Base-by-base conservation (phyloP, 2,329 filamentous ascomycete species). In the Triangularia verruculosa region DNA sequence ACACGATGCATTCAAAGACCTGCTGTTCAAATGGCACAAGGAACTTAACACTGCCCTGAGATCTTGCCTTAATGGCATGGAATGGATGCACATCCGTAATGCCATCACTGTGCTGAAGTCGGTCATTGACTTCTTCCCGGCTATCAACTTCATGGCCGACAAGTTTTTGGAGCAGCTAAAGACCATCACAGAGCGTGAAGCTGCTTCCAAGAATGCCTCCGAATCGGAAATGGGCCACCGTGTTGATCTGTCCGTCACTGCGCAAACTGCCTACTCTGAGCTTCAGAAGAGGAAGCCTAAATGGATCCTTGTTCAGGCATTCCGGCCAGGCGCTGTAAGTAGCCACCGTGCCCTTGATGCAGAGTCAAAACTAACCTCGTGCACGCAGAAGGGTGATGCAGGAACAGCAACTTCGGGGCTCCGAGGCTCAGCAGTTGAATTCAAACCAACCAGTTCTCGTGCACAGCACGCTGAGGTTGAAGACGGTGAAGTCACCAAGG, bases 71-170 rank as follows among this genome's bases (percentile, higher is more conserved):
- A 86, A 87, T 17, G 89, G 89, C 27, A 88, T 86, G 30, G 94
- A 98, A 76, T 99, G 95, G 85, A 97, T 97, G 90, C 93, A 97
- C 75, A 96, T 98, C 73, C 89, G 94, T 61, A 99, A 99, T 74
- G 92, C 93, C 53, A 96, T 98, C 69, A 95, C 90, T 63, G 83
- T 98, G 3, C 82, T 99, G 64, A 96, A 95, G 74, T 84, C 86
- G 11, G 83, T 97, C 56, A 85, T 92, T 24, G 87, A 92, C 58
- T 84, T 88, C 71, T 99, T 97, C 82, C 96, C 95, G 3, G 89
- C 89, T 15, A 86, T 98, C 63, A 92, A 96, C 72, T 95, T 92
- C 75, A 94, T 96, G 83, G 95, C 92, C 32, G 82, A 80, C 43
- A 83, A 85, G 68, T 87, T 89, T 66, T 82, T 84, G 30, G 80